Conservation (phyloP, 1,284 basidiomycete species). For the Moniliella sp. region DNA sequence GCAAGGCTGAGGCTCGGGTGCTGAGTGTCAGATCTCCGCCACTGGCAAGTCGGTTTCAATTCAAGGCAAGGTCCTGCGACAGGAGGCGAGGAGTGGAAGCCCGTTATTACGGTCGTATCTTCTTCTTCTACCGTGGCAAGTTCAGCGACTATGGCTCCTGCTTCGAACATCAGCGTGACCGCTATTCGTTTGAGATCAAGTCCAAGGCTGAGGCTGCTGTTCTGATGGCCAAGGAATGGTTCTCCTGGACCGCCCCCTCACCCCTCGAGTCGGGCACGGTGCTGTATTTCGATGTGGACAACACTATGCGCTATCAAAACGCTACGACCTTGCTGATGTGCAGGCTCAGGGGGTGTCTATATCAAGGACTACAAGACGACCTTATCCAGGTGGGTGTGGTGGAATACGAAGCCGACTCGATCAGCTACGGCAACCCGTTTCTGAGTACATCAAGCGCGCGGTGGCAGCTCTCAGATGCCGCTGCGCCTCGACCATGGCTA, state of each 20-base stretch:
- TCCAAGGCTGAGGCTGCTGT: constrained; percentile 68
- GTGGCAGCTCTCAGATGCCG: constrained; percentile 52
- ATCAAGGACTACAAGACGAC: constrained; percentile 20
- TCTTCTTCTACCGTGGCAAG: constrained; percentile 95
- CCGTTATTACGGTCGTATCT: constrained; percentile 79
- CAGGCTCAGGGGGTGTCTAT: too few relatives aligned
- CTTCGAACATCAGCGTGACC: constrained; percentile 62
- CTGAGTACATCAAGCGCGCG: constrained; percentile 82
- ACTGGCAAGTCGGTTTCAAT: constrained; percentile 49
- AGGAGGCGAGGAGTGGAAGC: constrained; percentile 50
- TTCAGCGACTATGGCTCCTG: constrained; percentile 86
- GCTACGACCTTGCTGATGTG: too few relatives aligned
- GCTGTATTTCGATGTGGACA: constrained; percentile 69
- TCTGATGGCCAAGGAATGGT: constrained; percentile 91
- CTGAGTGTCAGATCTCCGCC: constrained; percentile 70
- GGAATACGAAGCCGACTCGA: constrained; percentile 15
- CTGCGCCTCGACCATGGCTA: constrained; percentile 67
- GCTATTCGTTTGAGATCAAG: constrained; percentile 58
- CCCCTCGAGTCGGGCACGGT: constrained; percentile 52
- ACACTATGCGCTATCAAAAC: constrained; percentile 74
- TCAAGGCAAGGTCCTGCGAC: constrained; percentile 13
- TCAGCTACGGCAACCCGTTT: constrained; percentile 56
- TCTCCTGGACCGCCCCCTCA: constrained; percentile 66
- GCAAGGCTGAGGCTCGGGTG: constrained; percentile 69
- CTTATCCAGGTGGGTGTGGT: constrained; percentile 18